Conservation (phyloP, 495 filamentous ascomycete genomes). For the Penicillium canariense region DNA sequence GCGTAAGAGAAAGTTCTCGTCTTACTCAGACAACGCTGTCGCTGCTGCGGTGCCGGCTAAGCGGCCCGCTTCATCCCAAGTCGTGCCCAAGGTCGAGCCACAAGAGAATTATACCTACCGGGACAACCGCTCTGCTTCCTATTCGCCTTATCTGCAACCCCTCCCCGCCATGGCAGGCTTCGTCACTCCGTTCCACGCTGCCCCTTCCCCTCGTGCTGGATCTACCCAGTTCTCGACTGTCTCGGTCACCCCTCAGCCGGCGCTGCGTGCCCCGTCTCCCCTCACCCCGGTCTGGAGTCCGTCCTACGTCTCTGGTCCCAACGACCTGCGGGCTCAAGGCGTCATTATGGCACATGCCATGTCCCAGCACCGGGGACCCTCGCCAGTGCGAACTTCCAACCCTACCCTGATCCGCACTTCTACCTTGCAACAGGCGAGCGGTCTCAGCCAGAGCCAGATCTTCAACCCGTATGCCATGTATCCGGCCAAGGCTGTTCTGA, state of each 20-base stretch:
- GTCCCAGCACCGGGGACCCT: constrained; percentile 35
- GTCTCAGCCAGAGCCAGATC: constrained; percentile 39
- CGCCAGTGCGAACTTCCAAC: constrained; percentile 49
- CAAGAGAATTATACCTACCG: constrained; percentile 38
- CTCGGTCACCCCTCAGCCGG: constrained; percentile 34
- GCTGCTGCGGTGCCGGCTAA: constrained; percentile 41
- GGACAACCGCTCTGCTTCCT: constrained; percentile 34
- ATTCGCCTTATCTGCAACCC: constrained; percentile 45
- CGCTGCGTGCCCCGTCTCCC: constrained; percentile 42
- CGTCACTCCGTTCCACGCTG: constrained; percentile 29
- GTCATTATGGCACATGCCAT: constrained; percentile 33
- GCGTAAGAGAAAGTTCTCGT: constrained; percentile 55
- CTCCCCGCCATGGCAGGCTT: constrained; percentile 36
- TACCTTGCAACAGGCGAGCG: constrained; percentile 61
- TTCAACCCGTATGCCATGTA: constrained; percentile 86
- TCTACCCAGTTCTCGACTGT: constrained; percentile 31
- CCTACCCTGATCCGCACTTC: constrained; percentile 82
- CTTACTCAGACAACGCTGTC: constrained; percentile 41
- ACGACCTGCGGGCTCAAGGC: constrained; percentile 30
- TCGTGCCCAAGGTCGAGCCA: constrained; percentile 39
- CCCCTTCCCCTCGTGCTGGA: constrained; percentile 30
- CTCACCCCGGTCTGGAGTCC: constrained; percentile 47
- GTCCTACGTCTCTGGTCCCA: constrained; percentile 33
- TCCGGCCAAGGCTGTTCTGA: constrained; percentile 80
- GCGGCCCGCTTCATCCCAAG: constrained; percentile 36